Evolutionary conservation across 2,329 filamentous ascomycete species (phyloP), one percentile per base, ranked within the genome.

Genomic region (Hymenoscyphus fructigenus): DNA sequence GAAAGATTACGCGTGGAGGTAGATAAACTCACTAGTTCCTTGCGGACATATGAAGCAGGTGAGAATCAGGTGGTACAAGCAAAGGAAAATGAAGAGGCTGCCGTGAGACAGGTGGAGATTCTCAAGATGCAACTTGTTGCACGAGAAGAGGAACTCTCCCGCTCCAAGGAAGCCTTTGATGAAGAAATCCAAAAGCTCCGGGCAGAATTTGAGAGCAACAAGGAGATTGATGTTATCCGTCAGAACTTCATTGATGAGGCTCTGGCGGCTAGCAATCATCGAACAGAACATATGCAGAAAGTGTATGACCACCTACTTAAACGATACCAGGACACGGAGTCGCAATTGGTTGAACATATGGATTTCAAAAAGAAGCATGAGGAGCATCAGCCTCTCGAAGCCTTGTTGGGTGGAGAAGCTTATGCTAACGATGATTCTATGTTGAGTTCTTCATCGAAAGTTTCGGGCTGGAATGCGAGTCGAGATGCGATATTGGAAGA

Each of bases 21-120:
- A 1, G 79, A 83, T 26, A 82, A 84, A 32, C 79, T 91, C 32
- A 84, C 85, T n/a, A 81, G 82, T 17, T 83, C 84, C 23, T 82
- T 91, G 66, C 83, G 86, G 2, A 84, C 87, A 57, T 84, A 85
- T 62, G 88, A 92, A 72, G 85, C 86, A 53, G 83, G 83, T 56
- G 87, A 92, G 70, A 79, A 84, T 38, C 85, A 88, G 65, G 82
- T 86, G 50, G 81, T 88, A 62, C 77, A 78, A 23, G 83, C 85
- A 0, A 81, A 85, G 57, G 81, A 84, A n/a, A 82, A 84, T 32
- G 84, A 86, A 1, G 83, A 85, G 17, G 80, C 84, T 34, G 81
- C 88, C 14, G 82, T 87, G 44, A 84, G 82, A 63, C 83, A 85
- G 60, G 82, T 88, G 6, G 83, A 88, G 68, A 79, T 83, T 62